Base-by-base conservation (phyloP, 345 rosid genomes). In the Salix koriyanagi region DNA sequence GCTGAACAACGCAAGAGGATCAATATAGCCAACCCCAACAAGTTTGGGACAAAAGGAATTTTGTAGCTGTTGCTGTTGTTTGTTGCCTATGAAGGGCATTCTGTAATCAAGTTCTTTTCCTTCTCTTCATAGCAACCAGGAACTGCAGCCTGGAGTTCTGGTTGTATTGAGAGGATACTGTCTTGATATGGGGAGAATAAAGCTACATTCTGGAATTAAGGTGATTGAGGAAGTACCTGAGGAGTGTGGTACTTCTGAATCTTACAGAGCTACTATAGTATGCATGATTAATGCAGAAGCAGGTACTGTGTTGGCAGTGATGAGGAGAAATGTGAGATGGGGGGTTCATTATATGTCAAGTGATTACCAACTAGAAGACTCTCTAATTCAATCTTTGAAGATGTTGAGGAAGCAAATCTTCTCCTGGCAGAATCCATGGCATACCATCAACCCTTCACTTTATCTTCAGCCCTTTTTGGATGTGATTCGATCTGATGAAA, bases 251-350 rank as follows among this genome's bases (percentile, higher is more conserved):
- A 46, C 79, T 41, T 41, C 46, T 74, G 75, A 75, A 75, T 83
- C 96, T 67, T 86, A 82, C 81, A 90, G 86, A 79, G 83, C 89
- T 78, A 85, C 92, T 62, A 72, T 91, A 41, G 91, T 93, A 32
- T 95, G 96, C 85, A 88, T 91, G 89, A 90, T 96, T 71, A 93
- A 92, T 84, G 85, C 95, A 0, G 99, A 96, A 84, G 84, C 91
- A 73, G 91, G 96, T 84, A 94, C 97, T 61, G 99, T 96, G 42
- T 90, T 96, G 88, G 92, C 99, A 8, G 91, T 93, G 66, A 93
- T 96, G 99, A 90, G 99, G 84, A 92, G 97, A 88, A 96, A 92
- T 85, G 95, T 92, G 25, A 88, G 95, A 76, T 96, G 99, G 99
- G 97, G 97, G 21, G 95, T 92, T 78, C 97, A 91, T 70, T 96